phyloP scores from a whole-genome alignment of 176 grass and related monocot genomes.

The Musa itinerans region DNA sequence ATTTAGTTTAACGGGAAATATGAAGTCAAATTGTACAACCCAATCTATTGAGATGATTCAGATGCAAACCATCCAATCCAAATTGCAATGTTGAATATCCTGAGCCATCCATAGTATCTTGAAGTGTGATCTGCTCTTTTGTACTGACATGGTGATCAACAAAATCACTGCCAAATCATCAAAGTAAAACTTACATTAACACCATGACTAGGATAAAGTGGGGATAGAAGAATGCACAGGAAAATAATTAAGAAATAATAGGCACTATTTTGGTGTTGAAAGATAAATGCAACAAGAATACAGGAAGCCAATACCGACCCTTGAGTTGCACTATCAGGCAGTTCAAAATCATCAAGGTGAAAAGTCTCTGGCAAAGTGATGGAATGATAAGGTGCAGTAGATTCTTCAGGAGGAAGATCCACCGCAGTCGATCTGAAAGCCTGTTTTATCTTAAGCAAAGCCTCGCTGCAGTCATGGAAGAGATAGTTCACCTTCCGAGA shows the following conservation, averaged over 20 bases:
- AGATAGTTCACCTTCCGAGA: conserved; percentile 99
- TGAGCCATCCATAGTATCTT: conserved; percentile 81
- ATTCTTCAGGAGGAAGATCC: conserved; percentile 97
- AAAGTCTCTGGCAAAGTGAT: conserved; percentile 99
- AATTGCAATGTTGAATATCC: conserved; percentile 86
- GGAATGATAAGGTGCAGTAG: conserved; percentile 98
- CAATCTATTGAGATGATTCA: conserved; percentile 19
- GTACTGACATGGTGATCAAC: conserved; percentile 87
- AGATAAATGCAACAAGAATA: background rate
- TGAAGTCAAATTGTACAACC: background rate
- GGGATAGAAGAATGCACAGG: background rate
- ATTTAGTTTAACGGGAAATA: conserved; percentile 23
- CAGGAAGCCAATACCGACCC: conserved; percentile 38
- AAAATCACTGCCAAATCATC: conserved; percentile 45
- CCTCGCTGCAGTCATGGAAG: conserved; percentile 98
- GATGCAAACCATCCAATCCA: conserved; percentile 92
- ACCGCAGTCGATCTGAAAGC: conserved; percentile 92
- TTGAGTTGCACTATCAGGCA: conserved; percentile 80
- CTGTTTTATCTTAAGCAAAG: conserved; percentile 98
- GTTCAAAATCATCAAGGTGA: conserved; percentile 99
- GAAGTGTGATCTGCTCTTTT: conserved; percentile 98
- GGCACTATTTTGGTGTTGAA: background rate
- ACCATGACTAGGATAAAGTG: background rate
- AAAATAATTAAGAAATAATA: background rate
- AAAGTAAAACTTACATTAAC: conserved; percentile 22